Evolutionary conservation across 371 early-diverging fungal species (phyloP).

Genomic region (Syncephalastrum contaminatum): DNA sequence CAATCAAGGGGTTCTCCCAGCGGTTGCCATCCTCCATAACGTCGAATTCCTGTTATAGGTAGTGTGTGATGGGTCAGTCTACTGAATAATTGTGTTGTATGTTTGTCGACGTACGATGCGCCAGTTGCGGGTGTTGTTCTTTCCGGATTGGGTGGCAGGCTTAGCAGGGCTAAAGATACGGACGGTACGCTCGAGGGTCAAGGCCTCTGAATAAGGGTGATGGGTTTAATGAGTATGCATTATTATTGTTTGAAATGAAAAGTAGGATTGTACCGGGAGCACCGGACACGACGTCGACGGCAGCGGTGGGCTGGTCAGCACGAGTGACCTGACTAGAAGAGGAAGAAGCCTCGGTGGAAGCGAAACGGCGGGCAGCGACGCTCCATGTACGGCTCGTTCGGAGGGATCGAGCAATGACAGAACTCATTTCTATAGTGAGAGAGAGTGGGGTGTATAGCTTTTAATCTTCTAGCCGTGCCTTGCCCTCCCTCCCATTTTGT

Average conservation of each 20-base stretch:
- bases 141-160: slow-evolving; percentile 86
- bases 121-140: slow-evolving; percentile 79
- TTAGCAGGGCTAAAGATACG: slow-evolving; percentile 85
- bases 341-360: slow-evolving; percentile 1
- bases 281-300: slow-evolving; percentile 44
- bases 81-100: too few relatives aligned
- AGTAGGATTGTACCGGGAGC: slow-evolving; percentile 39
- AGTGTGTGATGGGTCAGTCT: too few relatives aligned
- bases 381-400: too few relatives aligned
- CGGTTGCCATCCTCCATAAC: slow-evolving; percentile 71
- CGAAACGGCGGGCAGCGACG: slow-evolving; percentile 7
- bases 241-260: not conserved
- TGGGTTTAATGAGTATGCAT: not conserved
- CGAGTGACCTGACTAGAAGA: slow-evolving; percentile 16
- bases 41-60: slow-evolving; percentile 55
- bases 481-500: too few relatives aligned
- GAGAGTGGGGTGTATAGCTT: too few relatives aligned
- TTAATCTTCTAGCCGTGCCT: too few relatives aligned
- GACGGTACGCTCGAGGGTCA: slow-evolving; percentile 67
- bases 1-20: slow-evolving; percentile 94
- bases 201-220: slow-evolving; percentile 37
- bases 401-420: too few relatives aligned
- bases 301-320: slow-evolving; percentile 23
- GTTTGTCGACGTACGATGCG: slow-evolving; percentile 46
- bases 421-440: too few relatives aligned